phyloP scores from a whole-genome alignment of 495 filamentous ascomycete genomes.

The Aspergillus wentii region DNA sequence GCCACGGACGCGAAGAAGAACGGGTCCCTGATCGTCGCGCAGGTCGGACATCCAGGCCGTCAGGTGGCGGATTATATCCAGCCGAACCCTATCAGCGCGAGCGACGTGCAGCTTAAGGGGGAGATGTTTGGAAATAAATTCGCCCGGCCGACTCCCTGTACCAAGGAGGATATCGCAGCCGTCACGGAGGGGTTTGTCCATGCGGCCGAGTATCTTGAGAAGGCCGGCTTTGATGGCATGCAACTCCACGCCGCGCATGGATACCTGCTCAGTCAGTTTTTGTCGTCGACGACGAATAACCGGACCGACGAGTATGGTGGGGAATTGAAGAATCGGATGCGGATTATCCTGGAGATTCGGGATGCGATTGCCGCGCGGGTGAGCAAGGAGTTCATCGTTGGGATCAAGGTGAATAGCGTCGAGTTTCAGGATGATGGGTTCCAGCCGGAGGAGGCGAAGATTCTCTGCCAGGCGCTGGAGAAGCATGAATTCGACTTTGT shows the following conservation, averaged over 20 bases:
- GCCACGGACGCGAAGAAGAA: slow-evolving; percentile 44
- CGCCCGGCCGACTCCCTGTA: slow-evolving; percentile 43
- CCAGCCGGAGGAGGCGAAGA: slow-evolving; percentile 47
- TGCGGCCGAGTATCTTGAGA: slow-evolving; percentile 50
- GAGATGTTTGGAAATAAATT: slow-evolving; percentile 41
- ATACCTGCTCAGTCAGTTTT: slow-evolving; percentile 62
- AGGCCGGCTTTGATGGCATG: slow-evolving; percentile 56
- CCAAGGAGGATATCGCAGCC: slow-evolving; percentile 42
- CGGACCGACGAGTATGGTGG: slow-evolving; percentile 59
- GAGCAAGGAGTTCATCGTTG: slow-evolving; percentile 47
- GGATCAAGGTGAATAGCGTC: slow-evolving; percentile 65
- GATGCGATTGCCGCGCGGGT: slow-evolving; percentile 38
- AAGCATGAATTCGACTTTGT: slow-evolving; percentile 54
- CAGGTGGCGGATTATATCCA: slow-evolving; percentile 47
- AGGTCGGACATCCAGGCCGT: slow-evolving; percentile 61
- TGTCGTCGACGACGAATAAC: slow-evolving; percentile 49
- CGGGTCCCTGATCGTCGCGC: slow-evolving; percentile 51
- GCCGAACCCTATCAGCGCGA: slow-evolving; percentile 53
- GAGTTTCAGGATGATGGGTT: slow-evolving; percentile 62
- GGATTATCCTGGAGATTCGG: slow-evolving; percentile 40
- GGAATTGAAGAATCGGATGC: slow-evolving; percentile 44
- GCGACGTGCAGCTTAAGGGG: slow-evolving; percentile 51
- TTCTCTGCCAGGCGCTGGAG: slow-evolving; percentile 53
- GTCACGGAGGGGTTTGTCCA: slow-evolving; percentile 50
- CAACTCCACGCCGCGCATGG: slow-evolving; percentile 56